Percentiles rank a stretch among this genome's conserved stretches.
Evolutionary conservation across 306 rosid species (phyloP).

Genomic region (Fagus sylvatica): DNA sequence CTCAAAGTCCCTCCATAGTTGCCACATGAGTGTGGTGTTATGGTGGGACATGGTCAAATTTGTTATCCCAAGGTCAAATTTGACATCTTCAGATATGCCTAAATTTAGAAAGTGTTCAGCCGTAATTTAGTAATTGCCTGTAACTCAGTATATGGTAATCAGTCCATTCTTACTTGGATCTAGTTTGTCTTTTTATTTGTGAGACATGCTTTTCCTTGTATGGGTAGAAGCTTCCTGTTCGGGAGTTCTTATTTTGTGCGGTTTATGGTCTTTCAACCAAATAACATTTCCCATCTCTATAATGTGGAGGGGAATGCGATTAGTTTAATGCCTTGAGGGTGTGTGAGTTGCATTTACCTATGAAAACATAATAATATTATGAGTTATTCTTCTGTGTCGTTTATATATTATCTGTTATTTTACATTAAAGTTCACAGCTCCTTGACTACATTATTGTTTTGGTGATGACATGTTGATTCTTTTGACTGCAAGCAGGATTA

Average conservation of each 20-base stretch:
- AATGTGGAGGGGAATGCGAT: not conserved
- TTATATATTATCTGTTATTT: not conserved
- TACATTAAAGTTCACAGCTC: not conserved
- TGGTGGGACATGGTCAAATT: not conserved
- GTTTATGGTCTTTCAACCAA: not conserved
- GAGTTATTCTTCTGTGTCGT: not conserved
- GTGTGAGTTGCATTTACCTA: not conserved
- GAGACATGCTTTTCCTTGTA: not conserved
- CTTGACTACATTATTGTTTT: not conserved
- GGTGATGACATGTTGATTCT: constrained; percentile 10
- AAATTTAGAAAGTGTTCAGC: not conserved
- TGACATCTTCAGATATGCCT: not conserved
- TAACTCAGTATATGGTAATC: not conserved
- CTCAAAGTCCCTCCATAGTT: not conserved
- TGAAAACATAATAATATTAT: not conserved
- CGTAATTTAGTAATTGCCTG: not conserved
- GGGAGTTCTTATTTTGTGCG: not conserved
- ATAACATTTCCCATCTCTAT: not conserved
- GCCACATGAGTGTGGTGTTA: not conserved
- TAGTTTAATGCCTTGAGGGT: not conserved
- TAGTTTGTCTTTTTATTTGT: too few relatives aligned
- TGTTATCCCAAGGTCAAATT: not conserved
- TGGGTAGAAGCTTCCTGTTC: not conserved
- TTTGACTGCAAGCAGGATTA: constrained; percentile 54
- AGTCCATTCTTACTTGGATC: not conserved